Percentiles rank a stretch among this genome's conserved stretches.
Conservation (phyloP, 2,329 filamentous ascomycete genomes). For the Ophiobolus disseminans region DNA sequence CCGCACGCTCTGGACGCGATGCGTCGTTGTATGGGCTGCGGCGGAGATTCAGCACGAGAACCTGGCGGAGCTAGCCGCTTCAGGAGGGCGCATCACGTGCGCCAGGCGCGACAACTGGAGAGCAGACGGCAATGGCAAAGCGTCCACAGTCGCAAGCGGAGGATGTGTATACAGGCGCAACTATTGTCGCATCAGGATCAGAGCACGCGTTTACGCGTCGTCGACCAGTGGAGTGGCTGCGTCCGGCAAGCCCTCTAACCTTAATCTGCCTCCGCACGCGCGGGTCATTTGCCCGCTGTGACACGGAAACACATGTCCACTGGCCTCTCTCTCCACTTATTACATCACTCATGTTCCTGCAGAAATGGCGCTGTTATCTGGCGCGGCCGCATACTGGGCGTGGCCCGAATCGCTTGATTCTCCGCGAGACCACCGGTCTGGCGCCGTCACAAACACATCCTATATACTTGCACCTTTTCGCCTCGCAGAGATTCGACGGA, state of each 20-base stretch:
- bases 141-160: slow-evolving; percentile 6
- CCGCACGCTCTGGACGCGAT: slow-evolving; percentile 45
- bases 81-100: slow-evolving; percentile 16
- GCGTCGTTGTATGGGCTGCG: too few relatives aligned
- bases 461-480: too few relatives aligned
- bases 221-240: slow-evolving; percentile 47
- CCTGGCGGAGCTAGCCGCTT: slow-evolving; percentile 8
- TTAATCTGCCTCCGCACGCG: slow-evolving; percentile 29
- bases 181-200: slow-evolving; percentile 7
- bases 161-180: background rate
- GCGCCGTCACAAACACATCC: too few relatives aligned
- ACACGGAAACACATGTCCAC: slow-evolving; percentile 46
- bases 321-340: slow-evolving; percentile 51
- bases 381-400: slow-evolving; percentile 21
- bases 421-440: too few relatives aligned
- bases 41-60: slow-evolving; percentile 30
- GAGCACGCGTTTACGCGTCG: slow-evolving; percentile 34
- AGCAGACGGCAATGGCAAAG: too few relatives aligned
- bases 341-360: slow-evolving; percentile 39
- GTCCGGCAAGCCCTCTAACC: slow-evolving; percentile 43
- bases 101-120: slow-evolving; percentile 12
- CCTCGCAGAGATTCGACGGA: too few relatives aligned
- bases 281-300: slow-evolving; percentile 44
- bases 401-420: slow-evolving; percentile 26
- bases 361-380: slow-evolving; percentile 32